Evolutionary conservation across 2,329 filamentous ascomycete genomes (phyloP), one percentile per base, ranked within the genome.

Genomic region (Pseudocercospora macadamiae): DNA sequence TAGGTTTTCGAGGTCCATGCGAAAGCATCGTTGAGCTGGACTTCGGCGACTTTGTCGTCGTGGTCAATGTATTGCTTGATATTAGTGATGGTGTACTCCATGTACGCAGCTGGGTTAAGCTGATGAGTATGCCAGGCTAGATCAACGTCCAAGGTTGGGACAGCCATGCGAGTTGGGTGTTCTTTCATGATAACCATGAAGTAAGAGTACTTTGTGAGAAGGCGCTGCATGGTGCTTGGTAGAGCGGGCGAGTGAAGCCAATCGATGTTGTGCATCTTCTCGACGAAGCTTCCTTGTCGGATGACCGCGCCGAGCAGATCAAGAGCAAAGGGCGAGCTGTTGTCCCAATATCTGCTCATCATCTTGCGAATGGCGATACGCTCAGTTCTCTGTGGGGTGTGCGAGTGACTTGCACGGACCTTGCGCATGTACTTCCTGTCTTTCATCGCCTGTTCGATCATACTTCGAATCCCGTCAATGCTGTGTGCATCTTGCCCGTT

Each of bases 121-220:
- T 93, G 89, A 67, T 93, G 89, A 0, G 89, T 93, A 70, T 96
- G 91, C 89, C 89, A 92, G 0, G 84, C 88, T 0, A 92, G 77
- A 68, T 92, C 89, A 4, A 92, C 80, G 63, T 92, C 89, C 0
- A 91, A 78, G 0, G 89, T 92, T 0, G 89, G 89, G 0, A 92
- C 89, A 0, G 80, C 83, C 12, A 83, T 76, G 3, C 80, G 71
- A 0, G 60, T 64, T 0, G 79, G 79, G 42, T 84, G 66, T 0
- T 69, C 60, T 1, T 73, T 72, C 72, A 91, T 86, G 63, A 91
- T 81, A 0, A 65, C 51, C 14, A 89, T 76, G 73, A 90, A 92
- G 3, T 86, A 82, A 2, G 74, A 48, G 67, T 90, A 90, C 70
- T 90, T 92, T 2, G 68, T 69, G 3, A 90, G 76, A 0, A 91